Evolutionary conservation across 345 rosid genomes (phyloP).

Genomic region (Eucalyptus leucophloia): DNA sequence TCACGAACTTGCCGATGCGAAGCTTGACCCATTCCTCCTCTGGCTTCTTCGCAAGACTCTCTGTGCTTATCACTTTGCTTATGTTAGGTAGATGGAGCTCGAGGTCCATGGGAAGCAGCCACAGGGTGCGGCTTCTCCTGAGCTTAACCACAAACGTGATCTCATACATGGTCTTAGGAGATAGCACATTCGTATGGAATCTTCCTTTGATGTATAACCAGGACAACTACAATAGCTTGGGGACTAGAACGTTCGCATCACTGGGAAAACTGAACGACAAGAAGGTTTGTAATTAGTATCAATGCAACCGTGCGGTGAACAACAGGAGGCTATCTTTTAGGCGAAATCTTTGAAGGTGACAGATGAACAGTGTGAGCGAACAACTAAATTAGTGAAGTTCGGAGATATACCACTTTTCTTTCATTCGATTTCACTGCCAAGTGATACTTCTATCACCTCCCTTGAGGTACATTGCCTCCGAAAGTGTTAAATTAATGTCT

Average conservation of each 20-base stretch:
- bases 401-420: not conserved
- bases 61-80: not conserved
- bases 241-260: not conserved
- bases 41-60: not conserved
- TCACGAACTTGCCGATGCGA: not conserved
- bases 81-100: not conserved
- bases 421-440: not conserved
- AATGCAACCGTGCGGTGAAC: not conserved
- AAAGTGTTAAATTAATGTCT: not conserved
- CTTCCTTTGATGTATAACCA: not conserved
- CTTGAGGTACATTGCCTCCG: not conserved
- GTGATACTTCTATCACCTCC: not conserved
- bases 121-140: not conserved
- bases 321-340: not conserved
- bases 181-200: not conserved
- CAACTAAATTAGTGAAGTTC: not conserved
- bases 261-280: not conserved
- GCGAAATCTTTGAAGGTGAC: not conserved
- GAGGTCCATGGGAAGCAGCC: not conserved
- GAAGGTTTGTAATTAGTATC: not conserved
- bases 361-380: accelerated
- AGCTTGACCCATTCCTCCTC: not conserved
- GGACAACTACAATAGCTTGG: not conserved
- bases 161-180: not conserved
- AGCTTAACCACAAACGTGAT: not conserved